Evolutionary conservation across 768 basidiomycete genomes (phyloP), one percentile per base, ranked within the genome.

Genomic region (Dioszegia aurantiaca): DNA sequence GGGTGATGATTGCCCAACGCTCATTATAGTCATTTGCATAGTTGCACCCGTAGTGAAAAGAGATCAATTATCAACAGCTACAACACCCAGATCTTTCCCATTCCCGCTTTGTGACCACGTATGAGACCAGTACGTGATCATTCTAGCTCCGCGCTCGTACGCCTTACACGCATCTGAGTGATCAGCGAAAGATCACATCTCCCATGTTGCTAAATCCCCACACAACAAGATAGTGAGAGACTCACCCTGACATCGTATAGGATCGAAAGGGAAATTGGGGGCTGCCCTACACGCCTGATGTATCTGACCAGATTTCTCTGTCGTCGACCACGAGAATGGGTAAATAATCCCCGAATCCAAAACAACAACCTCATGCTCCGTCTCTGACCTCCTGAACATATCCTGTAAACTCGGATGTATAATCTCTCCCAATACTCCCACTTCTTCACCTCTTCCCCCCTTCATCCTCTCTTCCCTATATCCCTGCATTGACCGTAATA

Each of bases 121-220:
- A 51, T 62, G 61, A 5, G 61, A 58, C 61, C 61, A 62, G 43
- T 62, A 62, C 3, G 61, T 62, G 33, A 62, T 62, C 51, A 49
- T 40, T 23, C 57, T 54, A 1, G 61, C 61, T 26, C 61, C 61
- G 24, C 52, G 30, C 40, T 62, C 61, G 36, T 62, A 62, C n/a
- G 61, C 61, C 27, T 24, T 26, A 26, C 53, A 28, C 4, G 41
- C 36, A 9, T 62, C 61, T 62, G 37, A 6, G 14, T n/a, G 8
- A 24, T 41, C 31, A 60, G 45, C 55, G n/a, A n/a, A n/a, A n/a
- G n/a, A n/a, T n/a, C n/a, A n/a, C n/a, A n/a, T n/a, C n/a, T n/a
- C n/a, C n/a, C n/a, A n/a, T n/a, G n/a, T n/a, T n/a, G n/a, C n/a
- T n/a, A n/a, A n/a, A n/a, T n/a, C n/a, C n/a, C n/a, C n/a, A n/a